These are phyloP conservation scores for Chalciporus sp. DNA, from an alignment of 1,284 basidiomycete genomes.

Conservation along the genomic window DNA sequence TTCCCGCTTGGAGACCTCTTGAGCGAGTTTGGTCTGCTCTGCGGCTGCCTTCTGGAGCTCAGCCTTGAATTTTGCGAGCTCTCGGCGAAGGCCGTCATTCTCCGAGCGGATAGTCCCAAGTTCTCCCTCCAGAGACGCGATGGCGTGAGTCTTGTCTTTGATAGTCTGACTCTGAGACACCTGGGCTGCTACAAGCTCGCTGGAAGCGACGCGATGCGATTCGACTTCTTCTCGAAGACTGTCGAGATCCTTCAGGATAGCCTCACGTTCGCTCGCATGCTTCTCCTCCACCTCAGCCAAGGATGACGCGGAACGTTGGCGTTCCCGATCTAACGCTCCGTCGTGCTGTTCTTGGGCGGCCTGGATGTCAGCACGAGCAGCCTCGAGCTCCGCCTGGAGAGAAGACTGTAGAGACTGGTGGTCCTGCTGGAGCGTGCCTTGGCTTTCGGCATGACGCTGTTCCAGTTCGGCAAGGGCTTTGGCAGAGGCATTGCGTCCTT, in stretches of 20 bases:
- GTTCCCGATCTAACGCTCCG: slow-evolving; percentile 35
- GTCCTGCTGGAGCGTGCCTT: slow-evolving; percentile 32
- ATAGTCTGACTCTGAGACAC: slow-evolving; percentile 53
- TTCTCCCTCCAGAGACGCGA: slow-evolving; percentile 52
- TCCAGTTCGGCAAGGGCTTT: slow-evolving; percentile 42
- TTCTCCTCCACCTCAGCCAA: slow-evolving; percentile 39
- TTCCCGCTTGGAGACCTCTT: slow-evolving; percentile 74
- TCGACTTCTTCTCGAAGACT: slow-evolving; percentile 62
- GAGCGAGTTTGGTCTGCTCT: slow-evolving; percentile 63
- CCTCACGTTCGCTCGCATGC: slow-evolving; percentile 39
- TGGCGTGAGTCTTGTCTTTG: slow-evolving; percentile 49
- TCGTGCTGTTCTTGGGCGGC: slow-evolving; percentile 20
- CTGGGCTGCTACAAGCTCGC: slow-evolving; percentile 54
- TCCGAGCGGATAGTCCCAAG: slow-evolving; percentile 49
- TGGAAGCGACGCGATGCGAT: slow-evolving; percentile 59
- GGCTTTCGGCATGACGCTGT: slow-evolving; percentile 31
- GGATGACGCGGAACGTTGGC: slow-evolving; percentile 33
- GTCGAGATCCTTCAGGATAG: slow-evolving; percentile 54
- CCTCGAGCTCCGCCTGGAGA: slow-evolving; percentile 32
- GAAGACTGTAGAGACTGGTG: slow-evolving; percentile 22
- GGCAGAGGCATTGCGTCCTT: slow-evolving; percentile 46
- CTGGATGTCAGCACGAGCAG: slow-evolving; percentile 15
- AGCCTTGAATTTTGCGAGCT: slow-evolving; percentile 57
- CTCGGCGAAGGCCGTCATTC: slow-evolving; percentile 53
- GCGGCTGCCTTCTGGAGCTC: slow-evolving; percentile 59